Base-by-base conservation (phyloP, 2,329 filamentous ascomycete genomes). In the Xylaria sp. region DNA sequence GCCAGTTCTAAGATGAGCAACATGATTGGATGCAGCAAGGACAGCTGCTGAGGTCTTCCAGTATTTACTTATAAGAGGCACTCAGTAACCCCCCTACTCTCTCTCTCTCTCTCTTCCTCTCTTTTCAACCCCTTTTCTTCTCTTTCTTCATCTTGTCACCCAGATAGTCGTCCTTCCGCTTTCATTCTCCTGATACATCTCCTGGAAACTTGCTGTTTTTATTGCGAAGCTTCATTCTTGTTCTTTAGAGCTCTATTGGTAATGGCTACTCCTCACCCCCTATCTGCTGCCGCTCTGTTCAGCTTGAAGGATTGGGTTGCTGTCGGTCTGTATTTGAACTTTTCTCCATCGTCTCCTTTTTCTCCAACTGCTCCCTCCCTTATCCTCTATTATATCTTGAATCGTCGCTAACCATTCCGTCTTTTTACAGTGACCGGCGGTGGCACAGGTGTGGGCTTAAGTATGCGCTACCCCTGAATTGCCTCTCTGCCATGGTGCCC, bases 381-480 rank as follows among this genome's bases (percentile, higher is more conserved):
- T 15, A 18, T 6, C 8, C 15, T 13, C 18, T 15, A 43, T 23
- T 33, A 12, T 9, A 10, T 20, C 4, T 23, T 23, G 10, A 12
- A 60, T 67, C 23, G 9, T 39, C 3, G 46, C 58, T 72, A 51
- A 65, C 46, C 8, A 20, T 59, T 25, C 3, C 9, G 4, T 57
- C 13, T 48, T 25, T 10, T 65, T 56, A 18, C 28, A 77, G 76
- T 77, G 0, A 77, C 75, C 13, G 75, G 75, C 33, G 75, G 75
- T 1, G 75, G 75, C n/a, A 77, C 75, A 10, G 75, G 75, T n/a
- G 49, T 73, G 15, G 75, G 75, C 57, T 55, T 77, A 57, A 76
- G 75, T 76, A 74, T 59, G 75, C 60, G 25, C 51, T 56, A 31
- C 57, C 55, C 57, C 54, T 54, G 56, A 66, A 41, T 49, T 36